Conservation (phyloP, 805 yeast species). For the Metschnikowia similis region DNA sequence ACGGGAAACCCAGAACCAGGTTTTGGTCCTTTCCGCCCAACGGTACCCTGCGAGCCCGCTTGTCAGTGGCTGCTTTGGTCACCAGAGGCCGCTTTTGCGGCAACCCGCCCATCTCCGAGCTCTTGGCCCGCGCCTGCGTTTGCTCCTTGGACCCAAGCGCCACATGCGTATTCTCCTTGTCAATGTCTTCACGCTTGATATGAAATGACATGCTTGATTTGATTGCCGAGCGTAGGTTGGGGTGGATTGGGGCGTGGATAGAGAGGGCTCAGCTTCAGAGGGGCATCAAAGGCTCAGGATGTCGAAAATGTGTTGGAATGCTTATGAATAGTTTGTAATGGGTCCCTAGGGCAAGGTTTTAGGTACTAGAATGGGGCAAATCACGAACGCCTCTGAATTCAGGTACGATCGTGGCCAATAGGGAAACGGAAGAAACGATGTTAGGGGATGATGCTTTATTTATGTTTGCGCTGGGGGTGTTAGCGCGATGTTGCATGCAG, state of each 20-base stretch:
- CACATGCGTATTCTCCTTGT: slow-evolving; percentile 11
- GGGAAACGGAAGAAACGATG: neutral
- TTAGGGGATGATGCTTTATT: neutral
- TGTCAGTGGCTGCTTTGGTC: slow-evolving; percentile 5
- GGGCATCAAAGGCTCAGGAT: too few species aligned
- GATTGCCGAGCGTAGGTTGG: too few species aligned
- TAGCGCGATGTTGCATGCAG: neutral
- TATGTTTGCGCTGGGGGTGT: slow-evolving; percentile 5
- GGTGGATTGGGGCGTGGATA: neutral
- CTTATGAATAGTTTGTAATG: too few species aligned
- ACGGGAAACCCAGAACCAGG: slow-evolving; percentile 15
- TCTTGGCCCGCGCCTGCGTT: neutral
- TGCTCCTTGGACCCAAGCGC: slow-evolving; percentile 5
- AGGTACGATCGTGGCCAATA: neutral
- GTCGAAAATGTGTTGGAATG: too few species aligned
- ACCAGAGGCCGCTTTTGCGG: slow-evolving; percentile 1
- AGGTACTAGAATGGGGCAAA: too few species aligned
- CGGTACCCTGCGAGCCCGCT: slow-evolving; percentile 26
- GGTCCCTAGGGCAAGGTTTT: too few species aligned
- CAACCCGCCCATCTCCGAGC: neutral
- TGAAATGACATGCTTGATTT: neutral
- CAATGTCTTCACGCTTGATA: slow-evolving; percentile 5
- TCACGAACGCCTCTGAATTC: too few species aligned
- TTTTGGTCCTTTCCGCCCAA: slow-evolving; percentile 40
- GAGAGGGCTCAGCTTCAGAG: too few species aligned